Conservation (phyloP, 2,329 filamentous ascomycete genomes). For the Sporothrix dimorphospora region DNA sequence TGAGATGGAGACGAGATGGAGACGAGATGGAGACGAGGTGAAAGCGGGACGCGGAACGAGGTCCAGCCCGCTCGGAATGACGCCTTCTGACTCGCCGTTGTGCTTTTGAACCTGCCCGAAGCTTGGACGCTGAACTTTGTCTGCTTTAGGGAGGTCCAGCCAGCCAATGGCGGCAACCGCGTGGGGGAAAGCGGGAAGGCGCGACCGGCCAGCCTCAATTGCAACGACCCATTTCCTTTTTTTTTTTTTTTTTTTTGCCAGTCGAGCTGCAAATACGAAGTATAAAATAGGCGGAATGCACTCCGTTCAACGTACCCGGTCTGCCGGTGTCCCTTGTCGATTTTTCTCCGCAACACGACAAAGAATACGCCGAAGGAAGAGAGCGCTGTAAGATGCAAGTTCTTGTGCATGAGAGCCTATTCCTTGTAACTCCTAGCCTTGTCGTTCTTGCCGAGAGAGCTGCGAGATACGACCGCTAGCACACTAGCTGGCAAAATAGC, state of each 20-base stretch:
- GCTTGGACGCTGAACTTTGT: neutral
- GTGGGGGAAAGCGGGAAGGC: constrained; percentile 6
- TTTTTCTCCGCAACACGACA: neutral
- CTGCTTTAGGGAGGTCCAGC: constrained; percentile 17
- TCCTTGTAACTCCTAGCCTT: neutral
- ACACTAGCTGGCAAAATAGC: neutral
- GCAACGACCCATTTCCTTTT: neutral
- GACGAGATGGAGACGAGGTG: constrained; percentile 14
- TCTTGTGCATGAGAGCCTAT: neutral
- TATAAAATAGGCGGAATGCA: neutral
- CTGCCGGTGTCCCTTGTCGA: neutral
- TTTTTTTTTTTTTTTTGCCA: neutral
- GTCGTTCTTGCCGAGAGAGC: neutral
- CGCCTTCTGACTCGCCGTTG: constrained; percentile 26
- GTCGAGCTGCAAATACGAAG: neutral
- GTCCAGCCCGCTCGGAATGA: neutral
- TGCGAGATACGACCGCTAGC: neutral
- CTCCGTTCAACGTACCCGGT: neutral
- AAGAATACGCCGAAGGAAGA: neutral
- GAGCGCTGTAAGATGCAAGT: neutral
- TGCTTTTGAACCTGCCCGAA: constrained; percentile 5
- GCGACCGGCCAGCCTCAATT: constrained; percentile 1
- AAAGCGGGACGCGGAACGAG: neutral
- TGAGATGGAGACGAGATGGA: constrained; percentile 10
- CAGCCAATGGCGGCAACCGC: constrained; percentile 16